A percentile compares a stretch with the other conserved stretches of the same genome.
Evolutionary conservation across 495 filamentous ascomycete species (phyloP).

Genomic region (Massariosphaeria phaeospora): DNA sequence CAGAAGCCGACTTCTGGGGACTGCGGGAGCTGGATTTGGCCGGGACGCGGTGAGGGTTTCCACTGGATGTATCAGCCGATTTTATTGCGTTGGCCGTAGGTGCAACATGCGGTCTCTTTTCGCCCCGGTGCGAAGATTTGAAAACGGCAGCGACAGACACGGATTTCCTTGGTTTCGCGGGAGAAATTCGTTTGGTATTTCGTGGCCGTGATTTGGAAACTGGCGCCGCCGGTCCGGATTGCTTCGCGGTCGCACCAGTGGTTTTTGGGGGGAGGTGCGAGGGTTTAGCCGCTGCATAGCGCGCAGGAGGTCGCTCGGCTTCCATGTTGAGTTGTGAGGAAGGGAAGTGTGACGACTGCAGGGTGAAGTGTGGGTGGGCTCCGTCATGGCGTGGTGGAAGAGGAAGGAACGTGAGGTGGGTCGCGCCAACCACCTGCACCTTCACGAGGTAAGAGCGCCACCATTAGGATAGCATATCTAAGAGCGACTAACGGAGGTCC

Average conservation of each 20-base stretch:
- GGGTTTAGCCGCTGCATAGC: background rate
- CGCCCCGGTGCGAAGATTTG: too few relatives aligned
- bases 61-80: too few relatives aligned
- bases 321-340: conserved; percentile 1
- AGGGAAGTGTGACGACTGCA: too few relatives aligned
- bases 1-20: background rate
- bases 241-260: background rate
- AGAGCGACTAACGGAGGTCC: too few relatives aligned
- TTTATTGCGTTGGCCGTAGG: too few relatives aligned
- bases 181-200: background rate
- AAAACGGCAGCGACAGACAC: too few relatives aligned
- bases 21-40: background rate
- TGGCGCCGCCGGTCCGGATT: background rate
- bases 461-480: too few relatives aligned
- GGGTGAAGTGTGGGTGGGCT: too few relatives aligned
- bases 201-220: conserved; percentile 8
- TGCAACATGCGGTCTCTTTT: too few relatives aligned
- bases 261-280: background rate
- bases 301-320: background rate
- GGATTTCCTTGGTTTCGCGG: too few relatives aligned
- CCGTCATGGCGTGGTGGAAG: background rate
- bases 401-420: conserved; percentile 15
- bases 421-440: too few relatives aligned
- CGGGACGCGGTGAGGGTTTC: background rate
- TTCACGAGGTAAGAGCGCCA: too few relatives aligned